Evolutionary conservation across 177 flowering plant species (phyloP), one percentile per base, ranked within the genome.

Genomic region (Telopea speciosissima): DNA sequence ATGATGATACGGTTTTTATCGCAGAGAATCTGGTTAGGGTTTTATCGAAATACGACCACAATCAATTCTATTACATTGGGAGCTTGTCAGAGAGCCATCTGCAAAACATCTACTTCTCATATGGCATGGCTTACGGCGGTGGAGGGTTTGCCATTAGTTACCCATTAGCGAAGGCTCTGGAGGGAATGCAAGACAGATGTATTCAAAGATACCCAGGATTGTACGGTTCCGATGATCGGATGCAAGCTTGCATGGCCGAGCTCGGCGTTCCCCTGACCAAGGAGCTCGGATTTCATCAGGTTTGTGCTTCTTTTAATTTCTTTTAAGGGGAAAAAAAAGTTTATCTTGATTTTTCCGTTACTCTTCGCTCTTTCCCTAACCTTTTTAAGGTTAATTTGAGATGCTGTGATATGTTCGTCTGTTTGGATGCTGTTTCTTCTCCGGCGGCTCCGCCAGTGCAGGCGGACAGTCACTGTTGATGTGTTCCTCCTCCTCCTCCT

Each of bases 251-350:
- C 69, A 83, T 90, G 91, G 82, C 93, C 21, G 97, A 92, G 77
- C 89, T 92, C 28, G 97, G 97, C 10, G 96, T 92, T n/a, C 93
- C 97, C 19, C 86, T 92, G 72, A 90, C 96, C 61, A 88, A 82
- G 65, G 92, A 89, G 72, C 67, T 68, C 0, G 97, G 97, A 0
- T 92, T 92, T 70, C 95, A 92, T 62, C 93, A 89, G 93, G 93
- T 90, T 65, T 42, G 58, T 59, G 40, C 31, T 31, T 31, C 60
- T 58, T 31, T 4, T n/a, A 8, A 16, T 28, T 65, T 26, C 24
- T 19, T 63, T 54, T 8, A 36, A 36, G 40, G 9, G 40, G 9
- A 6, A 33, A 33, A 36, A 8, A 36, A 36, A 36, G 6, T 36
- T 36, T 36, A 6, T 36, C 40, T 36, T 36, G 9, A 36, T 36